A percentile compares a stretch with the other conserved stretches of the same genome.
These are phyloP conservation scores for Astrothelium subdiscretum DNA, from an alignment of 495 filamentous ascomycete genomes.

Conservation along the genomic window DNA sequence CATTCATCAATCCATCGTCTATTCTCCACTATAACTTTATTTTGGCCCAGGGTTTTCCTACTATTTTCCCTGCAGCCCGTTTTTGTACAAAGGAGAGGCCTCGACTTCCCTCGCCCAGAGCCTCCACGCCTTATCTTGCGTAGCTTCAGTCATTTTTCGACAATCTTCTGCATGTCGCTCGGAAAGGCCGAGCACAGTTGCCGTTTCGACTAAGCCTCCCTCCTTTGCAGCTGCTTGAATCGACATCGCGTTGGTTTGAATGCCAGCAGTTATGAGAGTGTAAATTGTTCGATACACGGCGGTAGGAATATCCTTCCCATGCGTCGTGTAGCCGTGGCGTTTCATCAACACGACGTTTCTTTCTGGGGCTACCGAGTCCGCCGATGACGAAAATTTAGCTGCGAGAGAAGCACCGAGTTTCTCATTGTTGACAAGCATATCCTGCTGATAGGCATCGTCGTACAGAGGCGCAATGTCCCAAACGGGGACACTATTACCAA, in stretches of 20 bases:
- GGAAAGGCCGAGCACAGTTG: background rate
- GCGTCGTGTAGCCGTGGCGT: background rate
- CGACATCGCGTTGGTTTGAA: background rate
- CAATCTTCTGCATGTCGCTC: background rate
- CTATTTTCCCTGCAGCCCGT: background rate
- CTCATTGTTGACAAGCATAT: constrained; percentile 1
- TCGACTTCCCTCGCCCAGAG: background rate
- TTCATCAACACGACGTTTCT: background rate
- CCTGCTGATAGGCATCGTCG: background rate
- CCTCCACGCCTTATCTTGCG: background rate
- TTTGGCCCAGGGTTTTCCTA: background rate
- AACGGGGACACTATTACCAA: background rate
- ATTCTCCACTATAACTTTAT: background rate
- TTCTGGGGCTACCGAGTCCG: background rate
- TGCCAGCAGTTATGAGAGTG: background rate
- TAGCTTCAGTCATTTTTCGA: background rate
- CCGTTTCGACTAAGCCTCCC: background rate
- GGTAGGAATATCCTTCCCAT: background rate
- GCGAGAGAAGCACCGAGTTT: background rate
- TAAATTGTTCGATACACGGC: background rate
- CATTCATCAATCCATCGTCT: background rate
- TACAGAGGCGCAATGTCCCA: background rate
- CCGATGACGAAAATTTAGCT: background rate
- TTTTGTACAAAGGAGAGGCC: background rate
- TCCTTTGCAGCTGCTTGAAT: background rate